Conservation (phyloP, 331 rosid species). For the Arachis monticola region DNA sequence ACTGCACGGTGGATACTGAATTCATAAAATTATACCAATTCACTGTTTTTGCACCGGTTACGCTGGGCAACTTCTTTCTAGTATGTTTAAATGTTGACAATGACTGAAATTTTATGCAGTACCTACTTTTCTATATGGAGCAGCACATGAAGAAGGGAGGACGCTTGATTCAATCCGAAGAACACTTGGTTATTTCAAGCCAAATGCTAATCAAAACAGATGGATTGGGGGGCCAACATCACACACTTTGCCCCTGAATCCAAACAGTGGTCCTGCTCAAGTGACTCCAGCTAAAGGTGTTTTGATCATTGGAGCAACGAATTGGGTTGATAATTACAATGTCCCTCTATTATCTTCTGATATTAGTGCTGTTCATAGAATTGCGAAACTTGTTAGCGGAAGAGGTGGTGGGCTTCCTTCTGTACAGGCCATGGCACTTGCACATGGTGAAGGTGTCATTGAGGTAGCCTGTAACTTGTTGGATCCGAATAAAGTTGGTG, state of each 20-base stretch:
- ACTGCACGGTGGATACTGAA: not conserved
- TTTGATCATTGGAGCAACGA: constrained; percentile 80
- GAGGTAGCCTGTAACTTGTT: constrained; percentile 95
- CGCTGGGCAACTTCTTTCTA: not conserved
- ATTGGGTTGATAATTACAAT: constrained; percentile 90
- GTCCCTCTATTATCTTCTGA: constrained; percentile 68
- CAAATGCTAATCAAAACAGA: constrained; percentile 50
- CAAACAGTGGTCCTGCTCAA: constrained; percentile 74
- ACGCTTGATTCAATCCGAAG: constrained; percentile 78
- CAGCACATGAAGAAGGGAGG: constrained; percentile 66
- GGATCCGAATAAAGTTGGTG: constrained; percentile 72
- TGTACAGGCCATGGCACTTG: constrained; percentile 90
- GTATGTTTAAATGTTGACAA: constrained; percentile 31
- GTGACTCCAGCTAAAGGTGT: constrained; percentile 62
- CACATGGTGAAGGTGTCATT: constrained; percentile 65
- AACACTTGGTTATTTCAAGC: constrained; percentile 59
- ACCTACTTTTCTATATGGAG: constrained; percentile 88
- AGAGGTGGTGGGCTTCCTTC: constrained; percentile 86
- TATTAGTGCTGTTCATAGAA: constrained; percentile 52
- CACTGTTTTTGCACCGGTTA: not conserved
- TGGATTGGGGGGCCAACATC: constrained; percentile 69
- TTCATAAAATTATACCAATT: not conserved
- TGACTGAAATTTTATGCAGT: constrained; percentile 57
- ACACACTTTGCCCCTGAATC: constrained; percentile 56
- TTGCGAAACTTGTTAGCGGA: constrained; percentile 71